Percentiles rank a stretch among this genome's conserved stretches.
Conservation (phyloP, 2,329 filamentous ascomycete genomes). For the Talaromyces islandicus region DNA sequence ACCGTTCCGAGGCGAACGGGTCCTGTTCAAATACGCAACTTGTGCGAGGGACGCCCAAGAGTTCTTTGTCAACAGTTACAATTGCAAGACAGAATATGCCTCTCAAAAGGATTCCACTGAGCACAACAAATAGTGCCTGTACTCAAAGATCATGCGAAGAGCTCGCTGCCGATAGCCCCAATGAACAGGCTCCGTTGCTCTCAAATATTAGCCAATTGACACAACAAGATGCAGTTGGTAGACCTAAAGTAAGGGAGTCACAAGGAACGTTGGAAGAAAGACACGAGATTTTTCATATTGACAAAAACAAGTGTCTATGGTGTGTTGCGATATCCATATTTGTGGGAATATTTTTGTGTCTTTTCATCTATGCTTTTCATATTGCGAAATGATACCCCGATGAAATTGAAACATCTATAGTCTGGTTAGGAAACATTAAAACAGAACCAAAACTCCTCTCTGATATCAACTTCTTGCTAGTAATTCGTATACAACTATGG, state of each 20-base stretch:
- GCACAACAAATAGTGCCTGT: neutral
- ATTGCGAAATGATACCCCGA: conserved; percentile 7
- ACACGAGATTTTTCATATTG: conserved; percentile 6
- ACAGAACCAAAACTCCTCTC: neutral
- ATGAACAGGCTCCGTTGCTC: conserved; percentile 5
- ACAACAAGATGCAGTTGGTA: neutral
- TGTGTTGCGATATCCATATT: conserved; percentile 8
- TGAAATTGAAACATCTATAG: neutral
- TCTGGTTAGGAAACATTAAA: neutral
- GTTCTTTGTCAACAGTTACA: neutral
- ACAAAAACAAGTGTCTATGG: conserved; percentile 11
- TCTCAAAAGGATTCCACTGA: neutral
- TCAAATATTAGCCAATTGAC: neutral
- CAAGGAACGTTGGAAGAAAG: conserved; percentile 1
- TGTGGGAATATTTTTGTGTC: conserved; percentile 11
- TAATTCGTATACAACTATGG: neutral
- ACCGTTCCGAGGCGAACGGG: conserved; percentile 3
- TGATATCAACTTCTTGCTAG: neutral
- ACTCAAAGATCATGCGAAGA: conserved; percentile 2
- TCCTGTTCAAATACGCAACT: neutral
- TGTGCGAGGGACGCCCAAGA: neutral
- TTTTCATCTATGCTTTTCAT: conserved; percentile 13
- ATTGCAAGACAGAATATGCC: neutral
- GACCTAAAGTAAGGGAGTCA: neutral
- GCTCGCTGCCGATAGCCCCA: neutral